Conservation (phyloP, 495 filamentous ascomycete genomes). For the Penicillium daleae region DNA sequence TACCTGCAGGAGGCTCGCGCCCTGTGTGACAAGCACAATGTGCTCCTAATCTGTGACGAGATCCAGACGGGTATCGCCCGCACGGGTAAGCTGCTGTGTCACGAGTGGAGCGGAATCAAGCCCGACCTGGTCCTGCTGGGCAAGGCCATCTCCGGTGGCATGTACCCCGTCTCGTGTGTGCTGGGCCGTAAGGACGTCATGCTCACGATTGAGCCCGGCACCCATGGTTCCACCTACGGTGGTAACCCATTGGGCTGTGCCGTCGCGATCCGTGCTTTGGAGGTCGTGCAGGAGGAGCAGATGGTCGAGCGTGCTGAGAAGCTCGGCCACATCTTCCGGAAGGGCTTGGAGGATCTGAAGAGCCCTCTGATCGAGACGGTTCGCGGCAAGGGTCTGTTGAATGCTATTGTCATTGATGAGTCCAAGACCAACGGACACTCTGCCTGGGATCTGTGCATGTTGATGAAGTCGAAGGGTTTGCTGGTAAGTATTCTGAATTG, state of each 20-base stretch:
- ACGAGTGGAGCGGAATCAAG: slow-evolving; percentile 92
- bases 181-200: slow-evolving; percentile 89
- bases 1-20: slow-evolving; percentile 82
- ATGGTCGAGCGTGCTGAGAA: slow-evolving; percentile 80
- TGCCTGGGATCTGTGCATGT: slow-evolving; percentile 96
- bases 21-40: slow-evolving; percentile 92
- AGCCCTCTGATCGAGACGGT: slow-evolving; percentile 81
- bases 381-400: slow-evolving; percentile 91
- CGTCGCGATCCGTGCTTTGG: slow-evolving; percentile 93
- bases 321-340: slow-evolving; percentile 83
- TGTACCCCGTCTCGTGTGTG: slow-evolving; percentile 97
- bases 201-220: slow-evolving; percentile 96
- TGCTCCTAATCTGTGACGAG: slow-evolving; percentile 95
- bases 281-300: slow-evolving; percentile 89
- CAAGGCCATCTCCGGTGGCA: slow-evolving; percentile 96
- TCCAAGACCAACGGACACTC: slow-evolving; percentile 77
- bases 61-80: slow-evolving; percentile 97
- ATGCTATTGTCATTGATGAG: slow-evolving; percentile 97
- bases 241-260: slow-evolving; percentile 97
- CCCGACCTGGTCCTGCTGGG: slow-evolving; percentile 93
- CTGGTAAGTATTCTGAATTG: slow-evolving; percentile 60
- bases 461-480: slow-evolving; percentile 94
- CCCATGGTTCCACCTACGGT: slow-evolving; percentile 95
- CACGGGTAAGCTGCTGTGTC: slow-evolving; percentile 90
- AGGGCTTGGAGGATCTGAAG: slow-evolving; percentile 69